Percentiles rank a stretch among this genome's conserved stretches.
phyloP scores from a whole-genome alignment of 2,329 filamentous ascomycete genomes.

The Scortechinia acanthostroma region DNA sequence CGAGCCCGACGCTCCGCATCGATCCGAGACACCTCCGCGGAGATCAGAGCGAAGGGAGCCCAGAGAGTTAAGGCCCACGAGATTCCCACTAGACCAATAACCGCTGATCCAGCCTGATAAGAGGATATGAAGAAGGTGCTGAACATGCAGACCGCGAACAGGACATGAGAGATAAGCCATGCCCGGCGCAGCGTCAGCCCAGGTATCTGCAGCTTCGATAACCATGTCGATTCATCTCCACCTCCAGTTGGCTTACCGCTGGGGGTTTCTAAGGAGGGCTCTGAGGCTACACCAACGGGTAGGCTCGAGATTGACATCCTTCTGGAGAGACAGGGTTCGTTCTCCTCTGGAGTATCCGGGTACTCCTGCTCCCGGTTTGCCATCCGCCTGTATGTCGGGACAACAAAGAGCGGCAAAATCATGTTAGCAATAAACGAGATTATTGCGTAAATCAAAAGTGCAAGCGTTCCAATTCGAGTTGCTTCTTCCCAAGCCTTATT shows the following conservation, averaged over 20 bases:
- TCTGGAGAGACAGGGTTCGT: slow-evolving; percentile 9
- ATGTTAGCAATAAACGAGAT: slow-evolving; percentile 78
- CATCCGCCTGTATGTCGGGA: slow-evolving; percentile 62
- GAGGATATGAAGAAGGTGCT: slow-evolving; percentile 72
- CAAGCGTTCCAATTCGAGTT: slow-evolving; percentile 81
- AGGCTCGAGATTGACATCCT: slow-evolving; percentile 21
- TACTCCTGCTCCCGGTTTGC: slow-evolving; percentile 28
- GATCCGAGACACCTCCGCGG: slow-evolving; percentile 79
- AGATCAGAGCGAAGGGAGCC: slow-evolving; percentile 93
- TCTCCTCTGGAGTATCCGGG: slow-evolving; percentile 19
- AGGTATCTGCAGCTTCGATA: slow-evolving; percentile 66
- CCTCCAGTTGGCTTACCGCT: not conserved
- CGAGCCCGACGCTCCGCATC: slow-evolving; percentile 57
- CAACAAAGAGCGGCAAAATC: slow-evolving; percentile 76
- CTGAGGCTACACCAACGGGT: not conserved
- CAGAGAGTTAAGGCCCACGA: slow-evolving; percentile 90
- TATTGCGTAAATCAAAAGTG: slow-evolving; percentile 79
- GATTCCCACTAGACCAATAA: slow-evolving; percentile 77
- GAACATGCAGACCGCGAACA: slow-evolving; percentile 77
- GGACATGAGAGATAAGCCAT: slow-evolving; percentile 79
- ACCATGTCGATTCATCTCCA: slow-evolving; percentile 7
- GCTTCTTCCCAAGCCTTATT: slow-evolving; percentile 76
- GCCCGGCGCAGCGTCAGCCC: slow-evolving; percentile 80
- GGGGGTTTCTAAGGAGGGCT: slow-evolving; percentile 4
- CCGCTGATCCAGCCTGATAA: slow-evolving; percentile 64